These are phyloP conservation scores for Microsporum canis DNA, from an alignment of 2,329 filamentous ascomycete genomes.

Conservation along the genomic window DNA sequence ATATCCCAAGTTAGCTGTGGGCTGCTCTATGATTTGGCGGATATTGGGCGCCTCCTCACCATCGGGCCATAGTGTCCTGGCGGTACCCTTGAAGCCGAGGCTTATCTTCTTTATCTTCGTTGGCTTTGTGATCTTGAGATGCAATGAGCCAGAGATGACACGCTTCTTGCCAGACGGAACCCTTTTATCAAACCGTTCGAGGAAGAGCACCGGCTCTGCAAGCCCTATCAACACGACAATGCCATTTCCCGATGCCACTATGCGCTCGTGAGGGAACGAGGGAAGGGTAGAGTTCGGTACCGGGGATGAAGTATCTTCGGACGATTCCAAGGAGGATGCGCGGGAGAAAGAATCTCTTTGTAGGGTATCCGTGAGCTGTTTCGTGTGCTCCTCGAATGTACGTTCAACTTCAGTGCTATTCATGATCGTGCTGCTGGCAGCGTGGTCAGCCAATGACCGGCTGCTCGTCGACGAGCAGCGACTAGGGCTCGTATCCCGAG, in stretches of 20 bases:
- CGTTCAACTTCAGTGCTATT: neutral
- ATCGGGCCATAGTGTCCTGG: constrained; percentile 91
- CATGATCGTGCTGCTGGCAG: neutral
- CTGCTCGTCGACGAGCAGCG: neutral
- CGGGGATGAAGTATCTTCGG: constrained; percentile 16
- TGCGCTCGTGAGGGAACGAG: constrained; percentile 35
- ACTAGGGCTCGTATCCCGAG: neutral
- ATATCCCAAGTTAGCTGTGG: neutral
- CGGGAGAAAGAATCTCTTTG: constrained; percentile 15
- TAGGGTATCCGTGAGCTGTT: constrained; percentile 18
- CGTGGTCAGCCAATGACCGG: neutral
- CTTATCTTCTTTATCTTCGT: constrained; percentile 88
- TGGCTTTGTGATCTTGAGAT: constrained; percentile 72
- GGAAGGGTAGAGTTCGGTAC: constrained; percentile 24
- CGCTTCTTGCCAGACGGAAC: constrained; percentile 54
- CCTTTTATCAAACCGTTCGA: constrained; percentile 40
- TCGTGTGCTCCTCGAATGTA: constrained; percentile 6
- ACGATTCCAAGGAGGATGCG: constrained; percentile 12
- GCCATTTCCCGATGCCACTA: constrained; percentile 39
- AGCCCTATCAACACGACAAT: constrained; percentile 37
- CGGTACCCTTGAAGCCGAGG: constrained; percentile 72
- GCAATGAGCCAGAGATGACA: constrained; percentile 72
- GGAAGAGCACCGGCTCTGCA: constrained; percentile 39
- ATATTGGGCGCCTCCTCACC: constrained; percentile 35
- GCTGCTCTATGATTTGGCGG: neutral